Percentiles rank a stretch among this genome's conserved stretches.
Evolutionary conservation across 495 filamentous ascomycete genomes (phyloP).

Genomic region (Podospora comata): DNA sequence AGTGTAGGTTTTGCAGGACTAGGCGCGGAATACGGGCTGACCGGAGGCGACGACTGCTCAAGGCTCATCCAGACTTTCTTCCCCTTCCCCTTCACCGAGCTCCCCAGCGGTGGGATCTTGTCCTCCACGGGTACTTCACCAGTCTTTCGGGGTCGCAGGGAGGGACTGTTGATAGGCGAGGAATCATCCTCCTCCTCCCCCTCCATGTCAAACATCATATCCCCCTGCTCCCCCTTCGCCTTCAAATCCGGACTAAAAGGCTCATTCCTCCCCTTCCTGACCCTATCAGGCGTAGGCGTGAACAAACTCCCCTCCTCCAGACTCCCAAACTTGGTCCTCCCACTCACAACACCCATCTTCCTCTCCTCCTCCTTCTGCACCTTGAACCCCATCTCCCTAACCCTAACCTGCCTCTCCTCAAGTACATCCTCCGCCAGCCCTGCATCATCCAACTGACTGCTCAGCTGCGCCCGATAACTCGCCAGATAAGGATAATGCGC

Average conservation of each 20-base stretch:
- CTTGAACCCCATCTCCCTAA: constrained; percentile 55
- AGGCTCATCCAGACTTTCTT: constrained; percentile 19
- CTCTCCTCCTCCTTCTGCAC: constrained; percentile 61
- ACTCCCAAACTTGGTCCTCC: constrained; percentile 47
- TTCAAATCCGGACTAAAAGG: constrained; percentile 59
- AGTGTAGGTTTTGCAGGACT: background rate
- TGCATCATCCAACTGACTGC: constrained; percentile 70
- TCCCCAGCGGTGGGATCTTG: constrained; percentile 23
- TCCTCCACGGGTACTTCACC: constrained; percentile 18
- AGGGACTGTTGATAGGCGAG: constrained; percentile 22
- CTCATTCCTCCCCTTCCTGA: constrained; percentile 45
- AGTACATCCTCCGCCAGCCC: constrained; percentile 49
- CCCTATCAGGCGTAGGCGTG: constrained; percentile 55
- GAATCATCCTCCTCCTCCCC: constrained; percentile 62
- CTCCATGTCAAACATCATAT: constrained; percentile 94
- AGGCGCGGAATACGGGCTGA: background rate
- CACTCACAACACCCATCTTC: constrained; percentile 42
- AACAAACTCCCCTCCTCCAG: constrained; percentile 52
- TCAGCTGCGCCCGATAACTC: constrained; percentile 66
- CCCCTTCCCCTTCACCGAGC: constrained; percentile 24
- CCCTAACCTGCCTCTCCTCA: constrained; percentile 48
- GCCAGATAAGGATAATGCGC: constrained; percentile 69
- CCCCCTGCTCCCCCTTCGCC: constrained; percentile 60
- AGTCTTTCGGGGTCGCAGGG: constrained; percentile 17
- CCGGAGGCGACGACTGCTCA: constrained; percentile 1